phyloP scores from a whole-genome alignment of 164 flowering plant species.

The Aristolochia fimbriata region DNA sequence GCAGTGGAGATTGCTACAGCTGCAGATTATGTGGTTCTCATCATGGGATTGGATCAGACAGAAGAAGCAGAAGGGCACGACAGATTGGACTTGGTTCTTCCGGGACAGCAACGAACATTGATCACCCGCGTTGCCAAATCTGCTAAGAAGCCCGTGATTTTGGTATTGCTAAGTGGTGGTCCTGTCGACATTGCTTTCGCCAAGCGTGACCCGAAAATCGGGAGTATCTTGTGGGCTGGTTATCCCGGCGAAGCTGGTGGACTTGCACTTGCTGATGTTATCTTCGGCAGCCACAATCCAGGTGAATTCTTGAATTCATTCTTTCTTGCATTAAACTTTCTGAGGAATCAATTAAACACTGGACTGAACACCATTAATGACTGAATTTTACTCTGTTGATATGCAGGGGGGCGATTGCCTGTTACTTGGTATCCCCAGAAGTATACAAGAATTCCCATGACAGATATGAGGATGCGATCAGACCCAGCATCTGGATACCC shows the following conservation, averaged over 20 bases:
- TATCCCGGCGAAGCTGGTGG: constrained; percentile 92
- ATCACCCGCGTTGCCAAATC: constrained; percentile 39
- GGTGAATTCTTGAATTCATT: constrained; percentile 33
- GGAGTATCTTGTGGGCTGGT: constrained; percentile 81
- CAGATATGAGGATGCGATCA: constrained; percentile 85
- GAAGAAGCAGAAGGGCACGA: constrained; percentile 57
- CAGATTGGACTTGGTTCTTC: constrained; percentile 45
- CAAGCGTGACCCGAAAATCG: constrained; percentile 39
- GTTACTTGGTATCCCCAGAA: constrained; percentile 85
- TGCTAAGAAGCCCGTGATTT: constrained; percentile 51
- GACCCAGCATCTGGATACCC: constrained; percentile 52
- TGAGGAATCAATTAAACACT: neutral
- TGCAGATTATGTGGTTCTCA: constrained; percentile 53
- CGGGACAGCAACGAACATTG: constrained; percentile 58
- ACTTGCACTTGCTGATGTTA: constrained; percentile 56
- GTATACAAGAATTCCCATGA: constrained; percentile 64
- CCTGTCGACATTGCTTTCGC: constrained; percentile 74
- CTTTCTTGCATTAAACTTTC: neutral
- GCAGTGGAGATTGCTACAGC: constrained; percentile 45
- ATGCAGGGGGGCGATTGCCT: constrained; percentile 82
- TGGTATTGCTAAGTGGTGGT: constrained; percentile 66
- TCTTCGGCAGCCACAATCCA: constrained; percentile 83
- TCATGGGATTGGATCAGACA: constrained; percentile 74
- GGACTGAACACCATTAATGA: neutral
- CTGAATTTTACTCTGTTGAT: neutral